Percentiles rank a stretch among this genome's conserved stretches.
phyloP scores from a whole-genome alignment of 164 flowering plant species.

The Piper longum region DNA sequence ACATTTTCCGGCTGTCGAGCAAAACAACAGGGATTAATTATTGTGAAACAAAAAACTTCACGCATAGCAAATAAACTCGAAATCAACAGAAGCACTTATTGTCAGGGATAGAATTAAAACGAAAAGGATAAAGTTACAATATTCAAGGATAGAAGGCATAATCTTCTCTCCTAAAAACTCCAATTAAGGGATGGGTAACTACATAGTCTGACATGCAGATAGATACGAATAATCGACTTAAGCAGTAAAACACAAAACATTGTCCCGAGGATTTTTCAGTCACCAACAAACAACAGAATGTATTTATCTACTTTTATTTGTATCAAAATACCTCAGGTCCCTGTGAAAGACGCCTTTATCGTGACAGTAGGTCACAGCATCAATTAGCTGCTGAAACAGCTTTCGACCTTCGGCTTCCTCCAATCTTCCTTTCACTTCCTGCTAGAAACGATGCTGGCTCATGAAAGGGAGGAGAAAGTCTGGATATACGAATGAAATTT shows the following conservation, averaged over 20 bases:
- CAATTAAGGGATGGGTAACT: too few species aligned
- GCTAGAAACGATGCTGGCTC: not conserved
- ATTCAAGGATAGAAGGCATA: too few species aligned
- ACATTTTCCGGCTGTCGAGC: slow-evolving; percentile 74
- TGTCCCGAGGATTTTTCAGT: too few species aligned
- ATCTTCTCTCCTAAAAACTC: too few species aligned
- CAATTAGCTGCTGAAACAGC: slow-evolving; percentile 81
- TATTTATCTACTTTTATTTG: too few species aligned
- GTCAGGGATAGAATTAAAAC: not conserved
- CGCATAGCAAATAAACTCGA: too few species aligned
- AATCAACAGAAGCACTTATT: too few species aligned
- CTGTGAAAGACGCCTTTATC: slow-evolving; percentile 79
- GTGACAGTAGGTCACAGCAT: slow-evolving; percentile 87
- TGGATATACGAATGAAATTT: too few species aligned
- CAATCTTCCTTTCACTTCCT: slow-evolving; percentile 62
- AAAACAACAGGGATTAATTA: not conserved
- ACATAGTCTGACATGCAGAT: too few species aligned
- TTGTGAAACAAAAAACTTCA: not conserved
- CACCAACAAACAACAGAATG: too few species aligned
- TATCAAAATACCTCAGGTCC: slow-evolving; percentile 54
- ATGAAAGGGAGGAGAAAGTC: too few species aligned
- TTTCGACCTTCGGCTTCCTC: slow-evolving; percentile 58
- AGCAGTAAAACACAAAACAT: not conserved
- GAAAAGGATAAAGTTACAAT: not conserved
- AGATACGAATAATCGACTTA: too few species aligned